Evolutionary conservation across 148 eudicot genomes (phyloP).

Genomic region (Arbutus unedo): DNA sequence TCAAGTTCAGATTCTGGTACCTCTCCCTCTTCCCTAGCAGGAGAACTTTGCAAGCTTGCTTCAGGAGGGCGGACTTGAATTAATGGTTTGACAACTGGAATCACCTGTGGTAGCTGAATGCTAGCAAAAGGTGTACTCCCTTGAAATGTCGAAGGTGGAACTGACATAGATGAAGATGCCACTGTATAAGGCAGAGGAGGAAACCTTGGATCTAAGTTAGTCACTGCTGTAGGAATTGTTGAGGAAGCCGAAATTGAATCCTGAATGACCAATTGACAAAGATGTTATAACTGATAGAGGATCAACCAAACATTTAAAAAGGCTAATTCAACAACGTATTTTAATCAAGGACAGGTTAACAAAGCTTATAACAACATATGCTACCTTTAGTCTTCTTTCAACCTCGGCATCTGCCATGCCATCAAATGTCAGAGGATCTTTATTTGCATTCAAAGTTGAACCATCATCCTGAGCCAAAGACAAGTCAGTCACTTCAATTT

Average conservation of each 20-base stretch:
- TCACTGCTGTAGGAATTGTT: slow-evolving; percentile 32
- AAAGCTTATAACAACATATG: background rate
- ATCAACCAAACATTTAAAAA: background rate
- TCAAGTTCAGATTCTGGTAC: slow-evolving; percentile 97
- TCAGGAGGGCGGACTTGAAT: slow-evolving; percentile 56
- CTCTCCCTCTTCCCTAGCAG: slow-evolving; percentile 98
- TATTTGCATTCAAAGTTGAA: slow-evolving; percentile 54
- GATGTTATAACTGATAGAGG: background rate
- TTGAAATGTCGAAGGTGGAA: slow-evolving; percentile 47
- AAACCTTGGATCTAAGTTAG: slow-evolving; percentile 57
- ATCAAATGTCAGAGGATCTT: slow-evolving; percentile 68
- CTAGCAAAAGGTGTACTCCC: slow-evolving; percentile 41
- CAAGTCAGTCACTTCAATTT: background rate
- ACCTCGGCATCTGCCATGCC: slow-evolving; percentile 90
- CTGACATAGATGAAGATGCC: slow-evolving; percentile 45
- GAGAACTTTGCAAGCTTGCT: slow-evolving; percentile 69
- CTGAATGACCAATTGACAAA: slow-evolving; percentile 37
- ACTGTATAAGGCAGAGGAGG: slow-evolving; percentile 40
- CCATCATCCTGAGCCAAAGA: slow-evolving; percentile 60
- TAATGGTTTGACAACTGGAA: slow-evolving; percentile 47
- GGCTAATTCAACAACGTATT: background rate
- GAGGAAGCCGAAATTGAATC: slow-evolving; percentile 65
- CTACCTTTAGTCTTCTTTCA: slow-evolving; percentile 89
- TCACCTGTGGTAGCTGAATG: slow-evolving; percentile 49
- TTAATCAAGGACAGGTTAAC: background rate